Evolutionary conservation across 768 basidiomycete genomes (phyloP), one percentile per base, ranked within the genome.

Genomic region (Dentipellis fragilis): DNA sequence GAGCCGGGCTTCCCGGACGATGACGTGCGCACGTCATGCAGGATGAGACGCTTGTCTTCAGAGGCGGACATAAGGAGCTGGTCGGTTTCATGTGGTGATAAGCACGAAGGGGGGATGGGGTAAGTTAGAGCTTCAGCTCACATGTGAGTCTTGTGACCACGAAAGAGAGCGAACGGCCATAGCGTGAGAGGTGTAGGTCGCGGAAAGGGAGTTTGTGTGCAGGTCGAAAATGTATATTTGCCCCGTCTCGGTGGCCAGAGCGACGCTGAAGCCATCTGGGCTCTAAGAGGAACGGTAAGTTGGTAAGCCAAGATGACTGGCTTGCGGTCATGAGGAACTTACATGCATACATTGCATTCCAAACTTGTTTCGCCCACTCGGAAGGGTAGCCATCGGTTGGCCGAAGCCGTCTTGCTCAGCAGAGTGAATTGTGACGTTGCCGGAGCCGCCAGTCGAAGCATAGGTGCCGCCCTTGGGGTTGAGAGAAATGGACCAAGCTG

Each of bases 111-210:
- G 51, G 39, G 55, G 57, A 63, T 63, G 54, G 52, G 38, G 16
- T 21, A 74, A 82, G 58, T 65, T 6, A 29, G 29, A 29, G 29
- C 6, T 29, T 29, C 29, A 29, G 29, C 29, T 29, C 29, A 94
- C 93, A 68, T 83, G 89, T 1, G 87, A 87, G 67, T 96, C 93
- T 51, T 82, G 78, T 10, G 91, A 93, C 93, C 93, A 97, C 8
- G 88, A 80, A 3, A 96, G 68, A 0, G 88, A 85, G 38, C 93
- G 84, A 8, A 93, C 90, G 48, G 84, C 79, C 85, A 93, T 91
- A 10, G 90, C 92, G 67, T 97, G 93, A 2, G 90, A 89, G 4
- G 84, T 83, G 69, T 85, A 94, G 2, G 86, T 89, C 3, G 81
- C 74, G 0, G 77, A 70, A 46, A 95, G 70, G 7, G 83, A 69